Percentiles rank a stretch among this genome's conserved stretches.
phyloP scores from a whole-genome alignment of 805 yeast species.

The Kuraishia cidri region DNA sequence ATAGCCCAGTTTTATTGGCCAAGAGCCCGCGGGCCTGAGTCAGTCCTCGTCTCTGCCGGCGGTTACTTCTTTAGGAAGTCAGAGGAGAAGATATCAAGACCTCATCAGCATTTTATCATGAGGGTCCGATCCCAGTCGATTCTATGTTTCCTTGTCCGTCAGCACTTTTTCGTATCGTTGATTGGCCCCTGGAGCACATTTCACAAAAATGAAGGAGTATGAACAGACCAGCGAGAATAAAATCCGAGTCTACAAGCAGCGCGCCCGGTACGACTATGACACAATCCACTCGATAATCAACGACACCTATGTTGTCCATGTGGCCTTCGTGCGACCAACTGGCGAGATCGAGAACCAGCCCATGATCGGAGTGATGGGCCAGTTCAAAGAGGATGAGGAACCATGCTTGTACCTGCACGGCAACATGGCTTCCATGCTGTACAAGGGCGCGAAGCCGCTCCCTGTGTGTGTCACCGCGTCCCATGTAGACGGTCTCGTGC shows the following conservation, averaged over 20 bases:
- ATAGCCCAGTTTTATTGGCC: no score
- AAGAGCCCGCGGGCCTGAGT: no score
- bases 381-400: background rate
- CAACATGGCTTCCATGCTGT: background rate
- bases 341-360: conserved; percentile 1
- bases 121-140: no score
- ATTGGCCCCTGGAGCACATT: no score
- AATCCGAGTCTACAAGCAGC: background rate
- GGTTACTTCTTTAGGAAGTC: no score
- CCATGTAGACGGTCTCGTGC: background rate
- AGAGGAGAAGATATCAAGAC: no score
- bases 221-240: background rate
- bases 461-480: background rate
- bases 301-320: background rate
- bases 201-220: no score
- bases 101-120: no score
- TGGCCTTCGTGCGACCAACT: background rate
- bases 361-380: background rate
- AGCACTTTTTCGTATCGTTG: no score
- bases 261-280: background rate
- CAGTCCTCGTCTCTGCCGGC: no score
- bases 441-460: background rate
- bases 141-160: no score
- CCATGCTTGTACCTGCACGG: background rate
- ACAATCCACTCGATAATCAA: background rate